Conservation (phyloP, 805 yeast genomes). For the Diddensiella santjacobensis region DNA sequence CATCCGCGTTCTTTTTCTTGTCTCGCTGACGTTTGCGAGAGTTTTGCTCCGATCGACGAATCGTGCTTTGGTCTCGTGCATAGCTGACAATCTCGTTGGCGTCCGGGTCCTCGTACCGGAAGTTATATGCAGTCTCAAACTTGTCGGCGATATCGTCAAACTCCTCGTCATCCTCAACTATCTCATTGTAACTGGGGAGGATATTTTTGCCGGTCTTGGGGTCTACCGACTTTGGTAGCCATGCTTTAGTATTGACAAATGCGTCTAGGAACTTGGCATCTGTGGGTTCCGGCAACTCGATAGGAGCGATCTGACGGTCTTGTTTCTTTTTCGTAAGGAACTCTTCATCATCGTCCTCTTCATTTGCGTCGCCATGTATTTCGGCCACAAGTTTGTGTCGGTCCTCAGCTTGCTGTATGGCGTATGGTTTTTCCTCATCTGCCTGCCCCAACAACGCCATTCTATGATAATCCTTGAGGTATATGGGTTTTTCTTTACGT, state of each 20-base stretch:
- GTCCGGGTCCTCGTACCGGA: slow-evolving; percentile 89
- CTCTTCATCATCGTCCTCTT: slow-evolving; percentile 43
- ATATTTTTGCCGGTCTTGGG: slow-evolving; percentile 46
- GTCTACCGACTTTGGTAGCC: slow-evolving; percentile 77
- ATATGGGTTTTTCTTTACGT: slow-evolving; percentile 63
- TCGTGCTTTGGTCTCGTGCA: slow-evolving; percentile 88
- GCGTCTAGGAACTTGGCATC: slow-evolving; percentile 71
- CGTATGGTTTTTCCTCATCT: slow-evolving; percentile 52
- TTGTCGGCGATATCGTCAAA: slow-evolving; percentile 89
- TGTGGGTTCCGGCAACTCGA: slow-evolving; percentile 60
- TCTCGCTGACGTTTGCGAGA: slow-evolving; percentile 82
- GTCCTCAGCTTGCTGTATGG: slow-evolving; percentile 70
- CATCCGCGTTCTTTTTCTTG: slow-evolving; percentile 52
- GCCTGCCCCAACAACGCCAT: slow-evolving; percentile 70
- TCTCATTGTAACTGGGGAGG: slow-evolving; percentile 32
- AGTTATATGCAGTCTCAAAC: slow-evolving; percentile 90
- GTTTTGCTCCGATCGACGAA: slow-evolving; percentile 73
- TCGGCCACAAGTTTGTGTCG: slow-evolving; percentile 69
- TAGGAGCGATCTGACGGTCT: slow-evolving; percentile 33
- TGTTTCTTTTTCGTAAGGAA: slow-evolving; percentile 60
- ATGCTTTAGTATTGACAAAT: slow-evolving; percentile 73
- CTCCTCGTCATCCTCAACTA: slow-evolving; percentile 51
- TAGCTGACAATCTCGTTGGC: slow-evolving; percentile 89
- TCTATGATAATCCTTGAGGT: slow-evolving; percentile 89
- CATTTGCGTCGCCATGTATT: slow-evolving; percentile 53